Conservation (phyloP, 2,329 filamentous ascomycete species). For the Rhynchosporium secalis region DNA sequence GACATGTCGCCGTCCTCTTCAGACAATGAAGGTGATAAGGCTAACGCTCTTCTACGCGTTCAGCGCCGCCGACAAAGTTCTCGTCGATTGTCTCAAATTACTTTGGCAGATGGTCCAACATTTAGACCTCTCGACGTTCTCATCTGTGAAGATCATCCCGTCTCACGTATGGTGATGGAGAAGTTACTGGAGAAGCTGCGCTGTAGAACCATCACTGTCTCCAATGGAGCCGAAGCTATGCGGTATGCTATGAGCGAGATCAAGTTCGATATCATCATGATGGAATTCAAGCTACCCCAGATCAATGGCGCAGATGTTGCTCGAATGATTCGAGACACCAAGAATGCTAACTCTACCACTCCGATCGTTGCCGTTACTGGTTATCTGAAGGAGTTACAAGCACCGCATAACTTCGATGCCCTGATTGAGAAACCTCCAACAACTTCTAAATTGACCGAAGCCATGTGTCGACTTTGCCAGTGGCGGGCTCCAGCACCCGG, state of each 20-base stretch:
- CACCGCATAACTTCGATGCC: conserved; percentile 92
- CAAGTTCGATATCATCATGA: conserved; percentile 98
- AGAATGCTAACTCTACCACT: conserved; percentile 90
- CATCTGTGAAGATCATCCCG: conserved; percentile 96
- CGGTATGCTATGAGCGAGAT: conserved; percentile 95
- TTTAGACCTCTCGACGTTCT: conserved; percentile 92
- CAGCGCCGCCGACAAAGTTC: conserved; percentile 94
- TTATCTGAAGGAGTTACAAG: conserved; percentile 95
- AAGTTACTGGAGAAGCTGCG: conserved; percentile 92
- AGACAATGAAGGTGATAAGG: conserved; percentile 92
- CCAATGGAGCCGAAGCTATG: conserved; percentile 87
- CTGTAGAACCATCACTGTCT: conserved; percentile 89
- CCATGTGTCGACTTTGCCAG: conserved; percentile 82
- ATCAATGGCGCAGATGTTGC: conserved; percentile 95
- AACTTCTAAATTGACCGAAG: conserved; percentile 84
- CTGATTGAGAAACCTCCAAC: conserved; percentile 97
- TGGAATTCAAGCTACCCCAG: conserved; percentile 92
- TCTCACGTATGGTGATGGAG: conserved; percentile 98
- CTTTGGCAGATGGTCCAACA: conserved; percentile 75
- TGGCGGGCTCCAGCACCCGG: conserved; percentile 76
- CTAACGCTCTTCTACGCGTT: conserved; percentile 86
- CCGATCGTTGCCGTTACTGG: conserved; percentile 96
- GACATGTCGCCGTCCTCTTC: conserved; percentile 97
- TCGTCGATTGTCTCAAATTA: conserved; percentile 89
- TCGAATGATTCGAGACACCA: conserved; percentile 95